Evolutionary conservation across 352 stramenopile species (phyloP), one percentile per base, ranked within the genome.

Genomic region (Pythium rishiriense): DNA sequence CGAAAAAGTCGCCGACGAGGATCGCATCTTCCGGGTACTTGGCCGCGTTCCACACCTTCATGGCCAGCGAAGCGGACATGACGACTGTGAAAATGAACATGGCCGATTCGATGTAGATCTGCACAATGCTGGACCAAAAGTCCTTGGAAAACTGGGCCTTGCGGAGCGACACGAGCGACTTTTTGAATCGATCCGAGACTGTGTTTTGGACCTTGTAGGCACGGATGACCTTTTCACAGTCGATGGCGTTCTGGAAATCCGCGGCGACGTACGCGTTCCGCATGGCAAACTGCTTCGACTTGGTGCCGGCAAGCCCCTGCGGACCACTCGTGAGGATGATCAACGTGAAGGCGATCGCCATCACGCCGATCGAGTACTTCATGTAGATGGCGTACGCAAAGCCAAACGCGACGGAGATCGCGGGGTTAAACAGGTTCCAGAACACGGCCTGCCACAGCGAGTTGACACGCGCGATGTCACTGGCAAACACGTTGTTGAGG

Each of bases 81-180:
- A 94, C 87, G 6, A 85, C 83, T 45, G 87, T 87, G 70, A 96
- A 96, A 71, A 95, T 92, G 72, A 90, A 95, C 87, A 96, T 96
- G 25, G 83, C 84, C 39, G 83, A 93, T 61, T 94, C 86, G 50
- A 96, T 93, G 77, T 96, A 94, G 52, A 96, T 96, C 71, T 96
- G 87, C 62, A 96, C 87, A 48, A 96, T 81, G 58, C 85, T 92
- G 26, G 85, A 90, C 87, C 87, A 96, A 52, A 96, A 94, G 57
- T 95, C 85, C 63, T 95, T 96, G 26, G 74, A 87, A 69, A 96
- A 95, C 69, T 94, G 86, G 64, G 87, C 90, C 62, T 90, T 93
- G 33, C 85, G 76, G 59, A 96, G 60, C 28, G 62, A 69, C 5
- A 55, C 64, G 49, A 76, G 87, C 22, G 82, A 90, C 49, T 84